Evolutionary conservation across 2,329 filamentous ascomycete genomes (phyloP).

Genomic region (Ophiosphaerella herpotricha): DNA sequence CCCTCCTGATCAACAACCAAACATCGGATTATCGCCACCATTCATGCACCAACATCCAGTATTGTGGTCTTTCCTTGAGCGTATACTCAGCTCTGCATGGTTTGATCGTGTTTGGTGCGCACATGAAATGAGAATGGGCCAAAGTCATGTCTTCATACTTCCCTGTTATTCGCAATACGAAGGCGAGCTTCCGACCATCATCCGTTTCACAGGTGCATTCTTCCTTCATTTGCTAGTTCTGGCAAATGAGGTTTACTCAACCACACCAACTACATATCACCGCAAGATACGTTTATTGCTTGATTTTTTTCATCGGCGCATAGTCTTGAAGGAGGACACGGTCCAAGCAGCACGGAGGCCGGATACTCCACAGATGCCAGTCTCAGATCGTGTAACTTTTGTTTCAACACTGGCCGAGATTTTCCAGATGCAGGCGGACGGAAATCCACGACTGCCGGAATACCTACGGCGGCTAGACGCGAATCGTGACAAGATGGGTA

Average conservation of each 20-base stretch:
- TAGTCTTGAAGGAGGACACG: conserved; percentile 6
- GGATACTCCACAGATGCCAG: conserved; percentile 15
- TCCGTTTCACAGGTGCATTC: conserved; percentile 49
- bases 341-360: conserved; percentile 17
- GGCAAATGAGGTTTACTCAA: conserved; percentile 26
- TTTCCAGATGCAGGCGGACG: conserved; percentile 49
- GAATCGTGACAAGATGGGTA: conserved; percentile 50
- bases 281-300: conserved; percentile 27
- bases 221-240: conserved; percentile 49
- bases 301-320: conserved; percentile 20
- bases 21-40: conserved; percentile 31
- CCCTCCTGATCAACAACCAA: conserved; percentile 27
- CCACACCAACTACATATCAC: conserved; percentile 13
- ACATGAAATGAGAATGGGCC: conserved; percentile 50
- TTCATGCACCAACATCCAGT: conserved; percentile 33
- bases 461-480: conserved; percentile 48
- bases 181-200: conserved; percentile 27
- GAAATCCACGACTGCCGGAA: conserved; percentile 48
- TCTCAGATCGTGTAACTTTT: conserved; percentile 10
- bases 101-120: conserved; percentile 53
- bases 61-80: conserved; percentile 38
- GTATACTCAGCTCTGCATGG: conserved; percentile 48
- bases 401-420: conserved; percentile 40
- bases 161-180: conserved; percentile 36
- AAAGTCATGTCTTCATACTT: conserved; percentile 49